Evolutionary conservation across 495 filamentous ascomycete species (phyloP), one percentile per base, ranked within the genome.

Genomic region (Penicillium bovifimosum): DNA sequence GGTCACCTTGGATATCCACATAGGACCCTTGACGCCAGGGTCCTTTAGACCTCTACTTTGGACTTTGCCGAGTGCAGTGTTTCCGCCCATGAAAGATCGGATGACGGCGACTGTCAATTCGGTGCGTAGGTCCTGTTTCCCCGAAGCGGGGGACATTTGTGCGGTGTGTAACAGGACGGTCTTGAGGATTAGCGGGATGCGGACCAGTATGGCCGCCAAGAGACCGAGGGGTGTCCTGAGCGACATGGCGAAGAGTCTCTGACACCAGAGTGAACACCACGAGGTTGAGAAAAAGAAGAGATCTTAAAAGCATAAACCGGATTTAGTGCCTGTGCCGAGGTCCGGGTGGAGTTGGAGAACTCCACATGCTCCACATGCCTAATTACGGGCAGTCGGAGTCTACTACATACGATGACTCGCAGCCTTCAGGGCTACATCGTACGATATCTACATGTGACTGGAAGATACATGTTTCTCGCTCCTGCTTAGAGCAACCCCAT

Each of bases 91-190:
- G 57, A 86, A 79, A 0, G 80, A 76, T 16, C 90, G 86, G 27
- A 96, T 56, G 16, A 93, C 63, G 16, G 82, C 78, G 49, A 93
- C 74, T 0, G 77, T 86, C 43, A 96, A 61, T 35, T 86, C 86
- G 9, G 87, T 92, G 32, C 83, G 80, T 10, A 96, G 69, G 61
- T 95, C 87, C 66, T 90, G 84, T 74, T 92, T 89, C 17, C 80
- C 76, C 0, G 85, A 79, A 2, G 78, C 82, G 17, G 82, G 75
- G 0, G 89, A 87, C 46, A 85, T 66, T 27, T 75, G 76, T 13
- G 95, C 70, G 3, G 82, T 63, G 67, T 95, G 88, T 31, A 78
- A 71, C 11, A 91, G n/a, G 17, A 85, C 69, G 3, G 83, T 83
- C 58, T 84, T 84, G 8, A 84, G 43, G 38, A 93, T 71, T 24